Percentiles rank a stretch among this genome's conserved stretches.
Evolutionary conservation across 371 early-diverging fungal genomes (phyloP).

Genomic region (Mucor lusitanicus): DNA sequence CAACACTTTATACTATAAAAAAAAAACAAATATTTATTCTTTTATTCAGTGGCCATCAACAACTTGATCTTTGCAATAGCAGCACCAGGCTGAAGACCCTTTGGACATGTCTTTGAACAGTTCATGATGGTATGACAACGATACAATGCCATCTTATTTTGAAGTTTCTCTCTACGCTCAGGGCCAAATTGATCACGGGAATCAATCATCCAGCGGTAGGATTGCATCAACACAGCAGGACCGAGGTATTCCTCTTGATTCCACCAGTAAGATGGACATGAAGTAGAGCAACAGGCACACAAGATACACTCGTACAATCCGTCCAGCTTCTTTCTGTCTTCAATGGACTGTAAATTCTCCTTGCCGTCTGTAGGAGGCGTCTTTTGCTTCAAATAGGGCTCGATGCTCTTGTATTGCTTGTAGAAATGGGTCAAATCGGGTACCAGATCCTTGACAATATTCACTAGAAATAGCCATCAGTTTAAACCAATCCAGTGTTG

Average conservation of each 20-base stretch:
- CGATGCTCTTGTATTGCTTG: conserved; percentile 95
- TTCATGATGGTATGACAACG: conserved; percentile 99
- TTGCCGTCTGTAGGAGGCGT: conserved; percentile 64
- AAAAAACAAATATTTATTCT: neutral
- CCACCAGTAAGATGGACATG: conserved; percentile 98
- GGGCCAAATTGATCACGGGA: conserved; percentile 90
- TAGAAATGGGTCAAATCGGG: conserved; percentile 95
- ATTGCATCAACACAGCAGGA: conserved; percentile 95
- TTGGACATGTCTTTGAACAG: conserved; percentile 96
- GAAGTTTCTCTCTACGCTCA: conserved; percentile 87
- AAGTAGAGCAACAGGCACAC: conserved; percentile 97
- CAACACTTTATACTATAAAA: neutral
- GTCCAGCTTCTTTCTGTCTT: conserved; percentile 95
- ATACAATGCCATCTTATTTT: conserved; percentile 95
- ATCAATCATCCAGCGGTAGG: conserved; percentile 98
- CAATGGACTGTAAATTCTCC: conserved; percentile 92
- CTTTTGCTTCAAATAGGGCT: conserved; percentile 93
- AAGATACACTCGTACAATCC: conserved; percentile 98
- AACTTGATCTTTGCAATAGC: conserved; percentile 97
- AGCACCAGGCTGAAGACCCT: conserved; percentile 95
- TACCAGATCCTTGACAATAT: conserved; percentile 85
- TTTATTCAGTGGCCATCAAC: conserved; percentile 84
- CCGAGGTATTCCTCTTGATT: conserved; percentile 94
- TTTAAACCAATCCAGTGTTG: neutral
- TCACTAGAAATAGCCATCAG: conserved; percentile 35